Evolutionary conservation across 2,329 filamentous ascomycete species (phyloP).

Genomic region (Hypocreales sp.): DNA sequence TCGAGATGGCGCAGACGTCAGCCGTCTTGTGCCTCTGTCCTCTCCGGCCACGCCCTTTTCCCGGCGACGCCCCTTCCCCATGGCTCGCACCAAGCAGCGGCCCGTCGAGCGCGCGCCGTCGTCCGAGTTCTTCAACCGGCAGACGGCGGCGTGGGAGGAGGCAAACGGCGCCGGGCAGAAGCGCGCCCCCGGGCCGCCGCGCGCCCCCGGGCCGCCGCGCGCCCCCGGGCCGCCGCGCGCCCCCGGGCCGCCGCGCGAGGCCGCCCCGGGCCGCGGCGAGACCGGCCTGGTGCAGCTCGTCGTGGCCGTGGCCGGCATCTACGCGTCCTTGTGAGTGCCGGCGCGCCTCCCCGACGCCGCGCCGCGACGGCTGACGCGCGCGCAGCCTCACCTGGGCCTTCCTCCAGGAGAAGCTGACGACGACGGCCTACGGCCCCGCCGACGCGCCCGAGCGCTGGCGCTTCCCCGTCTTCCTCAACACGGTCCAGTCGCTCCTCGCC

Average conservation of each 20-base stretch:
- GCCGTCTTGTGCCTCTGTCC: too few relatives aligned
- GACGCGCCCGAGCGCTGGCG: conserved; percentile 64
- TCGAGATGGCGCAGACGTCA: too few relatives aligned
- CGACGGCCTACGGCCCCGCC: conserved; percentile 61
- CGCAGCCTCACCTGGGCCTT: conserved; percentile 81
- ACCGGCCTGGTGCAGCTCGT: conserved; percentile 61
- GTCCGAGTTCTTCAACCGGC: conserved; percentile 46
- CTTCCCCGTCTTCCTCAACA: conserved; percentile 91
- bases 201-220: too few relatives aligned
- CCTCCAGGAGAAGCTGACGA: conserved; percentile 94
- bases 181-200: too few relatives aligned
- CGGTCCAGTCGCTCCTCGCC: conserved; percentile 82
- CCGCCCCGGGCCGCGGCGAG: too few relatives aligned
- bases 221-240: too few relatives aligned
- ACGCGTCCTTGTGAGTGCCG: conserved; percentile 88
- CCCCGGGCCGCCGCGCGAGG: too few relatives aligned
- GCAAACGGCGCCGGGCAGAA: conserved; percentile 13
- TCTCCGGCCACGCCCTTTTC: too few relatives aligned
- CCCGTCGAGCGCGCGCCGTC: conserved; percentile 51
- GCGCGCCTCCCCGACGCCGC: too few relatives aligned
- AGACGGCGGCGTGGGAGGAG: conserved; percentile 20
- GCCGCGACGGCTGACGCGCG: too few relatives aligned
- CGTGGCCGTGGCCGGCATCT: conserved; percentile 87
- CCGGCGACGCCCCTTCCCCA: too few relatives aligned
- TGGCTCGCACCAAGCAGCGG: conserved; percentile 60